These are phyloP conservation scores for Cytidiella melzeri DNA, from an alignment of 768 basidiomycete genomes.

Conservation along the genomic window DNA sequence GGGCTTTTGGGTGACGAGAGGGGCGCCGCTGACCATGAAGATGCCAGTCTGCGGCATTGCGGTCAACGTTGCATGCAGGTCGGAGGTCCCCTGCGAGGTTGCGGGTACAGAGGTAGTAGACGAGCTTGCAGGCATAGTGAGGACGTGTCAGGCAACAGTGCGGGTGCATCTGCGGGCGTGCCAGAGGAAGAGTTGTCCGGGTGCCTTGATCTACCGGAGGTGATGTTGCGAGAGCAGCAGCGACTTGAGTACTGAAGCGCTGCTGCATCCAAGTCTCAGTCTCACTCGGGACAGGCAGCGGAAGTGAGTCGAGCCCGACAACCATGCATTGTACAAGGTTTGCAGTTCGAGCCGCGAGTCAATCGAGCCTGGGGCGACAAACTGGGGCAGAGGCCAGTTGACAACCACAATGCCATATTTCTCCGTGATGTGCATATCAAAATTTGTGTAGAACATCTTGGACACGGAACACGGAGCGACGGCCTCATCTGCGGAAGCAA, in stretches of 20 bases:
- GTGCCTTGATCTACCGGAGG: neutral
- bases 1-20: too few relatives aligned
- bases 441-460: constrained; percentile 17
- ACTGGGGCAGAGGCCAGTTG: constrained; percentile 17
- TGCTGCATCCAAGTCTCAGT: neutral
- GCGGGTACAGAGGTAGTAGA: neutral
- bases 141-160: too few relatives aligned
- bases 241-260: neutral
- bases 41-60: neutral
- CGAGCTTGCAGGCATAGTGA: neutral
- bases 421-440: constrained; percentile 15
- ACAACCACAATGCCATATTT: constrained; percentile 13
- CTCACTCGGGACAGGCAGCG: too few relatives aligned
- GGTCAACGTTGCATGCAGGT: too few relatives aligned
- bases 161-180: neutral
- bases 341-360: constrained; percentile 10
- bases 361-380: constrained; percentile 13
- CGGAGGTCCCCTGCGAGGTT: too few relatives aligned
- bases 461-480: neutral
- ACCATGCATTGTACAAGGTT: constrained; percentile 11
- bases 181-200: neutral
- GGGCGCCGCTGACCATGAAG: neutral
- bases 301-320: constrained; percentile 13
- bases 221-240: neutral
- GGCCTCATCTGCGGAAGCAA: neutral